Conservation (phyloP, 306 rosid genomes). For the Vigna radiata region DNA sequence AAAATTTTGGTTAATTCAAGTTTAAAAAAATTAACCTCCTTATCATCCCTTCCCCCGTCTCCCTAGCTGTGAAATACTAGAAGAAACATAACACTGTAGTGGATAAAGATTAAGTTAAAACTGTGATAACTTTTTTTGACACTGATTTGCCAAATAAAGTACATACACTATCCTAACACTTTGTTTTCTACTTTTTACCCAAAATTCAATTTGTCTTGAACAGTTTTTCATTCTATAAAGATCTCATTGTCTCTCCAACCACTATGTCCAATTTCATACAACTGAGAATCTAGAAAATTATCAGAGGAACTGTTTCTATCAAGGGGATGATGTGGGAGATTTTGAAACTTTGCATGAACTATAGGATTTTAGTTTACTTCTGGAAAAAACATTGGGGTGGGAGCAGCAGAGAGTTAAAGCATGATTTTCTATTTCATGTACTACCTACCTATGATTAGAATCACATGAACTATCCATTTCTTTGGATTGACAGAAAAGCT, state of each 20-base stretch:
- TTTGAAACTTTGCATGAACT: too few species aligned
- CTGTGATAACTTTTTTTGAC: not conserved
- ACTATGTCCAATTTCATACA: not conserved
- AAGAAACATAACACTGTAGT: conserved; percentile 6
- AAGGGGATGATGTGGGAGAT: too few species aligned
- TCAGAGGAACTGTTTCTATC: too few species aligned
- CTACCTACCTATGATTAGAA: conserved; percentile 28
- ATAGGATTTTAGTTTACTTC: not conserved
- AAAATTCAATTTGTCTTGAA: not conserved
- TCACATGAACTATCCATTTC: conserved; percentile 30
- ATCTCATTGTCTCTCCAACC: conserved; percentile 26
- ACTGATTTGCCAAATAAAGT: conserved; percentile 7
- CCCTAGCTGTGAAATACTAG: not conserved
- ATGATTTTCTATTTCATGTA: not conserved
- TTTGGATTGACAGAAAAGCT: conserved; percentile 19
- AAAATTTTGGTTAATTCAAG: conserved; percentile 10
- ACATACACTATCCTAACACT: conserved; percentile 5
- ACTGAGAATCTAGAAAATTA: too few species aligned
- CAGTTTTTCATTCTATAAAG: conserved; percentile 3
- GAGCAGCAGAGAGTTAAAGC: conserved; percentile 14
- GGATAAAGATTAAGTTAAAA: conserved; percentile 25
- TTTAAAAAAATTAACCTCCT: conserved; percentile 22
- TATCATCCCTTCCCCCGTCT: not conserved
- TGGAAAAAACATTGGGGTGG: conserved; percentile 27
- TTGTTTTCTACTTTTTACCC: conserved; percentile 5